Evolutionary conservation across 2,329 filamentous ascomycete species (phyloP), one percentile per base, ranked within the genome.

Genomic region (Monilinia fructigena): DNA sequence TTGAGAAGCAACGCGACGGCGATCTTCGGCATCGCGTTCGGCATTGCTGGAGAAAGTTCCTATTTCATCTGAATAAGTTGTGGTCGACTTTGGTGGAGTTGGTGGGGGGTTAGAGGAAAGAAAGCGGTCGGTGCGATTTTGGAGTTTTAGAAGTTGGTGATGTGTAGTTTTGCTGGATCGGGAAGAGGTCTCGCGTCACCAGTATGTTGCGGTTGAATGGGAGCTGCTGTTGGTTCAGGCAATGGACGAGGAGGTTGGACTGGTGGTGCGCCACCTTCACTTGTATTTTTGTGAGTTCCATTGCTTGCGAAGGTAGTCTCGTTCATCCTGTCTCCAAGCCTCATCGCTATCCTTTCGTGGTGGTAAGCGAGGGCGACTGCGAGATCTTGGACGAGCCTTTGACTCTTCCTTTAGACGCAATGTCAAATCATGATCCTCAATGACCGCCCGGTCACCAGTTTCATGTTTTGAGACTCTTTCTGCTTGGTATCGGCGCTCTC

Each of bases 401-500:
- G 69, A 66, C 67, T 75, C 71, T 55, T 74, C 73, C 55, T 74
- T 76, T 35, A 74, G 61, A 58, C 73, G 70, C 16, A 68, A 60
- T 48, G 70, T 48, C 28, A 75, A 42, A 68, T 76, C 74, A 63
- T 76, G 74, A 50, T 74, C 70, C 63, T 75, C 72, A 3, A 74
- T 58, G 12, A 42, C 67, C 45, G 75, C 69, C 12, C 68, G 74
- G 40, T 68, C 70, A 20, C 70, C 68, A 23, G 68, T 60, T 50
- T 68, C 68, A 26, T 71, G 38, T 63, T 83, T 78, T 35, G 83
- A 82, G 68, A 86, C 82, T 16, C 87, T 81, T 74, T 88, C 86
- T 31, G 78, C 78, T 72, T 89, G 82, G 72, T 90, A 90, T 72
- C 85, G 82, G 50, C 81, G 81, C 74, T 91, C 89, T 55, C 89